Base-by-base conservation (phyloP, 331 rosid genomes). In the Malus hybrid region DNA sequence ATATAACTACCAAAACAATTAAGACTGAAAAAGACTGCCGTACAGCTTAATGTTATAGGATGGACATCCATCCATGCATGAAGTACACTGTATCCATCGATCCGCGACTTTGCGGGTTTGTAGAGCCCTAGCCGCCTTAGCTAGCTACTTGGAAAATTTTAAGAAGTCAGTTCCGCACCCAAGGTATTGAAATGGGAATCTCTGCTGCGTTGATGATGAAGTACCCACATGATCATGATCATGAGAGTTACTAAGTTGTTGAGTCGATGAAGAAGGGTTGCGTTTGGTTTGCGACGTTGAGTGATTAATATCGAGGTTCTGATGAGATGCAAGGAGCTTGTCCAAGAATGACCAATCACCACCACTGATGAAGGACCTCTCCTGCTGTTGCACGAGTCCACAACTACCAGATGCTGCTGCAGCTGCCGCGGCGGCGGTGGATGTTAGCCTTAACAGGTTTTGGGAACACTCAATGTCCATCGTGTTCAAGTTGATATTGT, bases 261-360 rank as follows among this genome's bases (percentile, higher is more conserved):
- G 67, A 36, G 48, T 24, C 44, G 71, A 62, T n/a, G 74, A 36
- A 39, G 79, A 74, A 72, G 72, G 76, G 73, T 62, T 75, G 67
- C 80, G 75, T 64, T 87, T 87, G 82, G 30, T 70, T 3, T 70
- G 68, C 19, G 16, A 78, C 10, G 57, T 18, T 83, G 33, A 24
- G 64, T 60, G 64, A 15, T 63, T 32, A 63, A 28, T 18, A 29
- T 63, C 67, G 6, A 63, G 28, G 61, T 65, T 79, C 19, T 86
- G 83, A 44, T 86, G 84, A 2, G 91, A 89, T 20, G 90, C 83
- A 18, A 95, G 91, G 9, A 95, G 87, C 87, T 93, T 92, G 73
- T 92, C 96, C 92, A 95, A 88, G 84, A 95, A 92, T 1, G 97
- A 87, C 99, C 99, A 95, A 34, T 92, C 98, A 48, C 92, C 87